Conservation (phyloP, 768 basidiomycete genomes). For the Tylopilus rubrobrunneus region DNA sequence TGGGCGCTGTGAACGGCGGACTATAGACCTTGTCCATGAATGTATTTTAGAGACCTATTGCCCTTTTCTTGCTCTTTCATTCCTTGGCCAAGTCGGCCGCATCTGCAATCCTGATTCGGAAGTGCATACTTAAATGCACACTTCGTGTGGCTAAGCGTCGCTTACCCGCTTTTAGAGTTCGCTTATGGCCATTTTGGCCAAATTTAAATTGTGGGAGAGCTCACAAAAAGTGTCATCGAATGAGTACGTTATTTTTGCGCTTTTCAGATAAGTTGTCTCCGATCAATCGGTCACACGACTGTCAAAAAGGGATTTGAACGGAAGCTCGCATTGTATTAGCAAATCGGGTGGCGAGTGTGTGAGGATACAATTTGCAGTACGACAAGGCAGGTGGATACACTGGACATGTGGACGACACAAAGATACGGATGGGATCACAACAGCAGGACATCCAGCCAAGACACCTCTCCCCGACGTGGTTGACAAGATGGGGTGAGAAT, state of each 20-base stretch:
- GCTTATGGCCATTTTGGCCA: too few relatives aligned
- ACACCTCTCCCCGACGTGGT: background rate
- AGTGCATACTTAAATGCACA: too few relatives aligned
- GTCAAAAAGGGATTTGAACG: background rate
- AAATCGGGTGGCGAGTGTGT: slow-evolving; percentile 16
- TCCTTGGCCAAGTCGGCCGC: background rate
- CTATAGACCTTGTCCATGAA: background rate
- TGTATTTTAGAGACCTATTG: slow-evolving; percentile 2
- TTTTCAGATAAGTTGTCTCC: background rate
- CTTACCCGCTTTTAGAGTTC: too few relatives aligned
- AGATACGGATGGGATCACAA: background rate
- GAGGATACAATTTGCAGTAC: slow-evolving; percentile 21
- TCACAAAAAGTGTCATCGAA: too few relatives aligned
- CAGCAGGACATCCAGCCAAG: slow-evolving; percentile 1
- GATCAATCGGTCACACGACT: background rate
- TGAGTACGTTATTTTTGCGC: background rate
- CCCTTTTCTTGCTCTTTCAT: background rate
- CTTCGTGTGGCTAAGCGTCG: too few relatives aligned
- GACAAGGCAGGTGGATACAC: slow-evolving; percentile 16
- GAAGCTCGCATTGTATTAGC: background rate
- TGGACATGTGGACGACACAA: slow-evolving; percentile 8
- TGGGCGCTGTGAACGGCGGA: background rate
- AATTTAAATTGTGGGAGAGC: too few relatives aligned
- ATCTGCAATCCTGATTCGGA: too few relatives aligned
- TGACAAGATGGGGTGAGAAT: slow-evolving; percentile 9